Base-by-base conservation (phyloP, 2,329 filamentous ascomycete genomes). In the Diaporthe sp. region DNA sequence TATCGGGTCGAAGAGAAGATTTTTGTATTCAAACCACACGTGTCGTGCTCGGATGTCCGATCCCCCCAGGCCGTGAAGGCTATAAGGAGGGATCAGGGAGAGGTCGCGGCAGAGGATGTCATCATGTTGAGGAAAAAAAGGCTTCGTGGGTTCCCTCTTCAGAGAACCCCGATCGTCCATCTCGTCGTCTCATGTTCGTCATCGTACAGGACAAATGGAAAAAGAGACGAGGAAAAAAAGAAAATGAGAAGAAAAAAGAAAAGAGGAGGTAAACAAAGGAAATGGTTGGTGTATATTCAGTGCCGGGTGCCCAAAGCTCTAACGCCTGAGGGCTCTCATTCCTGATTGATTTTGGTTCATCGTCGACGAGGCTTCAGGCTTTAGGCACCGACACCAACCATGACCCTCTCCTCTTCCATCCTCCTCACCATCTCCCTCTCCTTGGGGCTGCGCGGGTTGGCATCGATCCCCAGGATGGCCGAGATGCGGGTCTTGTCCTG, bases 401-500 rank as follows among this genome's bases (percentile, higher is more conserved):
- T 76, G 15, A 81, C 81, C 68, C 86, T 83, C 80, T 87, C 86
- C 80, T 90, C 88, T 79, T 91, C 90, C 80, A 91, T 83, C 78
- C 88, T 84, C 79, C 89, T 87, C 74, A 91, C 88, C 81, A 91
- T 84, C 81, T 91, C 89, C 79, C 89, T 85, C 83, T 91, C 90
- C 79, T 87, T 87, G 55, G 89, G 89, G 79, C 88, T 90, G 53
- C 90, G 84, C 31, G 90, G 89, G 80, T 89, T 89, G 53, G 89
- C 88, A 79, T 91, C 89, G 77, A 90, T 90, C 53, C 90, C 90
- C 34, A 92, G 84, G 74, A 93, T 90, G 47, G 91, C 90, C 58
- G 90, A 91, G 78, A 93, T 92, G 78, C 90, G 87, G 49, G 90
- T 92, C 86, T 87, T 90, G 79, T 91, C 90, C 72, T 86, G 84